A percentile compares a stretch with the other conserved stretches of the same genome.
These are phyloP conservation scores for Arbutus unedo DNA, from an alignment of 148 eudicot species.

Conservation along the genomic window DNA sequence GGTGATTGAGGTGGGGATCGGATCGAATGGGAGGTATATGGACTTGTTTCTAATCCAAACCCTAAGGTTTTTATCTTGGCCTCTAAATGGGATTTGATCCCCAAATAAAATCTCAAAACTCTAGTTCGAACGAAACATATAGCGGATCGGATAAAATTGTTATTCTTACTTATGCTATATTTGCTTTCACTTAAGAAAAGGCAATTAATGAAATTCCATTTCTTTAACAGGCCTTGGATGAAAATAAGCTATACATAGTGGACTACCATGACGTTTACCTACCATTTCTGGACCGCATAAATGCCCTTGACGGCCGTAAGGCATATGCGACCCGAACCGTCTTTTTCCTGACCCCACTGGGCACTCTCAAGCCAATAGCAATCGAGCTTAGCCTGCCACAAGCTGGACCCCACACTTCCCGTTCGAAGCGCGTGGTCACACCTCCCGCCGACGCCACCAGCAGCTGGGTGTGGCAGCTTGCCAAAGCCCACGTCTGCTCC, in stretches of 20 bases:
- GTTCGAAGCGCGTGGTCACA: constrained; percentile 65
- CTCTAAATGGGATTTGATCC: too few species aligned
- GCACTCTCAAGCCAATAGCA: constrained; percentile 88
- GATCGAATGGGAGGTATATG: too few species aligned
- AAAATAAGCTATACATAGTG: constrained; percentile 60
- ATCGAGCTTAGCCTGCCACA: constrained; percentile 85
- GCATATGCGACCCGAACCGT: constrained; percentile 83
- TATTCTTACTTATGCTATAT: too few species aligned
- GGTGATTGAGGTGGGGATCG: too few species aligned
- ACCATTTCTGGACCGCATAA: constrained; percentile 79
- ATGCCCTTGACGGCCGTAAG: constrained; percentile 79
- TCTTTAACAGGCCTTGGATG: constrained; percentile 67
- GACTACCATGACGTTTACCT: constrained; percentile 84
- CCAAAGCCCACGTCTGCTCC: constrained; percentile 92
- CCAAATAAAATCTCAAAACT: too few species aligned
- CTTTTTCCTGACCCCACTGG: constrained; percentile 58
- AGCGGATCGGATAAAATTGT: too few species aligned
- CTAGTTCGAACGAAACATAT: too few species aligned
- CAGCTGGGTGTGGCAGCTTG: constrained; percentile 85
- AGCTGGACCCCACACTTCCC: constrained; percentile 35
- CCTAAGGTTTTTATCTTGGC: too few species aligned
- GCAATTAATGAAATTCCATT: not conserved
- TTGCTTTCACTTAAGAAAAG: too few species aligned
- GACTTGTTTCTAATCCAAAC: too few species aligned
- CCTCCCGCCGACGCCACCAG: constrained; percentile 81